Conservation (phyloP, 495 filamentous ascomycete genomes). For the Filosporella fistucella region DNA sequence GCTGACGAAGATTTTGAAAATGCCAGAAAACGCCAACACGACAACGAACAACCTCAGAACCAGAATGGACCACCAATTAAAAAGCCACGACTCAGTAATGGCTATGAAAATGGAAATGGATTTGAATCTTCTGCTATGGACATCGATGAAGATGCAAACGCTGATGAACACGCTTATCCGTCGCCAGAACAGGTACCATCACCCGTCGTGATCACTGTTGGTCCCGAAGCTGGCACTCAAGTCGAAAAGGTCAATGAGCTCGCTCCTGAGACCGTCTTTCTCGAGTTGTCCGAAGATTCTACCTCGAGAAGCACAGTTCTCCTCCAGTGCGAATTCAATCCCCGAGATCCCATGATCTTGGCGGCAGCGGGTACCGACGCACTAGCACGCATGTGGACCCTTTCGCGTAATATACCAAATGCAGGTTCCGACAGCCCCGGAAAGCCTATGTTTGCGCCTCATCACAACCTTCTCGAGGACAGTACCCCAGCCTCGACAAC, state of each 20-base stretch:
- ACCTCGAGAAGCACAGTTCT: constrained; percentile 40
- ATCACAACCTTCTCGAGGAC: constrained; percentile 35
- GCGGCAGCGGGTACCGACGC: constrained; percentile 69
- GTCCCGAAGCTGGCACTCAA: constrained; percentile 68
- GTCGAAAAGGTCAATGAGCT: constrained; percentile 62
- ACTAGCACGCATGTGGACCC: constrained; percentile 76
- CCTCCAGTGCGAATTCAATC: constrained; percentile 73
- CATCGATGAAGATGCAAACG: constrained; percentile 41
- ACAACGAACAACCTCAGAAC: constrained; percentile 38
- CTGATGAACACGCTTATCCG: constrained; percentile 48
- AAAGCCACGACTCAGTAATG: constrained; percentile 52
- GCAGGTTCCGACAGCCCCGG: constrained; percentile 24
- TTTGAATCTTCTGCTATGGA: constrained; percentile 58
- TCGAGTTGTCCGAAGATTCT: constrained; percentile 55
- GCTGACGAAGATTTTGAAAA: constrained; percentile 36
- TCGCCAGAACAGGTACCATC: constrained; percentile 53
- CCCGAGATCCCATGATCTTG: constrained; percentile 66
- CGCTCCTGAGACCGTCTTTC: constrained; percentile 58
- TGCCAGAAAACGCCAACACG: constrained; percentile 44
- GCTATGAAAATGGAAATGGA: constrained; percentile 57
- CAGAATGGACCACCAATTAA: constrained; percentile 49
- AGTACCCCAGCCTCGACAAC: constrained; percentile 30
- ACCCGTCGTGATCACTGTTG: constrained; percentile 51
- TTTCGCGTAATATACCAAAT: constrained; percentile 47
- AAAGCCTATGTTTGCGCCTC: constrained; percentile 15